Conservation (phyloP, 768 basidiomycete genomes). For the Agaricus blazei region DNA sequence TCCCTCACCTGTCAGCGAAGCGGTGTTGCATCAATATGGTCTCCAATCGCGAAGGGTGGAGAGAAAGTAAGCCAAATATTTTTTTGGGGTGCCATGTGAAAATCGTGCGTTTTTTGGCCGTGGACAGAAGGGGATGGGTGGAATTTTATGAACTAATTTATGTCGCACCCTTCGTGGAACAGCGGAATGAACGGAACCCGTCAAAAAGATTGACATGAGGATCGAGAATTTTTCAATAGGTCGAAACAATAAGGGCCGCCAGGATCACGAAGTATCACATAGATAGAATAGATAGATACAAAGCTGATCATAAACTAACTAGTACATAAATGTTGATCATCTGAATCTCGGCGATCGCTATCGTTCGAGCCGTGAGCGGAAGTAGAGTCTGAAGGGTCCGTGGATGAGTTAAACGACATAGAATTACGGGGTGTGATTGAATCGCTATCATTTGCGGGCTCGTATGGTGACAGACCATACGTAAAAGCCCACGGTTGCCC, state of each 20-base stretch:
- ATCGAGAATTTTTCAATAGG: neutral
- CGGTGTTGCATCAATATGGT: conserved; percentile 60
- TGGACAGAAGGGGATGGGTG: too few relatives aligned
- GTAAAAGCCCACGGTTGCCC: conserved; percentile 30
- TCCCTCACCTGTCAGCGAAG: conserved; percentile 55
- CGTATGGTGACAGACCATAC: conserved; percentile 34
- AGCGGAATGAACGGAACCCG: neutral
- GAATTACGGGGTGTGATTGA: conserved; percentile 23
- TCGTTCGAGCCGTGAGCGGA: conserved; percentile 15
- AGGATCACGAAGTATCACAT: conserved; percentile 10
- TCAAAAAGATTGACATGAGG: neutral
- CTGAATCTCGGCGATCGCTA: conserved; percentile 18
- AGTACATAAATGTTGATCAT: conserved; percentile 15
- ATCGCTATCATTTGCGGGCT: conserved; percentile 7
- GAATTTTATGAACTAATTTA: neutral
- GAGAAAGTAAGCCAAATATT: too few relatives aligned
- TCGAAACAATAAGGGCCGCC: neutral
- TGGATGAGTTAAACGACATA: conserved; percentile 21
- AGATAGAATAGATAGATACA: conserved; percentile 11
- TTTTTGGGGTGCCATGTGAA: too few relatives aligned
- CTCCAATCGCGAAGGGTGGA: conserved; percentile 30
- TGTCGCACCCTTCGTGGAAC: neutral
- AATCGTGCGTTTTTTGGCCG: too few relatives aligned
- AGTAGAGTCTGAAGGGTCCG: conserved; percentile 20
- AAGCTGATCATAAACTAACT: conserved; percentile 10